Evolutionary conservation across 2,329 filamentous ascomycete genomes (phyloP).

Genomic region (Capronia epimyces): DNA sequence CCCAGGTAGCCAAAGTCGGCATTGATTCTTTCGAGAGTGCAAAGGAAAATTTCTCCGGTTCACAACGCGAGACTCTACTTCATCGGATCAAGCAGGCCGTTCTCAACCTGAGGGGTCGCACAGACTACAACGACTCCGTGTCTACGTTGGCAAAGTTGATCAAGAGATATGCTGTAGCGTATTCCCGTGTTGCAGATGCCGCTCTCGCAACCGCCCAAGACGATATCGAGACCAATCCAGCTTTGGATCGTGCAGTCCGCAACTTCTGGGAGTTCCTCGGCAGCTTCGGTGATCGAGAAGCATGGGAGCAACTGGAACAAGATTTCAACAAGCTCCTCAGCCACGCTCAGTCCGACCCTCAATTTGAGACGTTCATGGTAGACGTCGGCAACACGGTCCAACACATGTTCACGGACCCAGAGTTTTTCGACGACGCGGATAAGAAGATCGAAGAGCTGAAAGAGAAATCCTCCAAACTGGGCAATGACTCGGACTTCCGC

Average conservation of each 20-base stretch:
- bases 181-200: constrained; percentile 67
- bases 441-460: constrained; percentile 58
- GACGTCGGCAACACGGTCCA: constrained; percentile 70
- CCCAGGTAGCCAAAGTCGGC: constrained; percentile 37
- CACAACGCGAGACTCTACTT: constrained; percentile 67
- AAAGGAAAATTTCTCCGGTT: constrained; percentile 65
- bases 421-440: constrained; percentile 73
- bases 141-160: constrained; percentile 70
- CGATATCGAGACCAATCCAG: constrained; percentile 67
- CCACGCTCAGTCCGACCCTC: constrained; percentile 69
- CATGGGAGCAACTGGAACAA: constrained; percentile 70
- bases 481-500: constrained; percentile 61
- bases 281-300: constrained; percentile 66
- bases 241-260: constrained; percentile 66
- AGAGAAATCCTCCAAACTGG: constrained; percentile 53
- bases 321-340: constrained; percentile 65
- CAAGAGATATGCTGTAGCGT: constrained; percentile 69
- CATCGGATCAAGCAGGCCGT: constrained; percentile 73
- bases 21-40: constrained; percentile 63
- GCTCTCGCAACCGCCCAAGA: constrained; percentile 61
- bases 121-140: constrained; percentile 81
- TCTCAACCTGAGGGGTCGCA: constrained; percentile 64
- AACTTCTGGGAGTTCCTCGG: constrained; percentile 78
- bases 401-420: constrained; percentile 75
- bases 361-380: constrained; percentile 72